phyloP scores from a whole-genome alignment of 495 filamentous ascomycete species.

The Apiosordaria backusii region DNA sequence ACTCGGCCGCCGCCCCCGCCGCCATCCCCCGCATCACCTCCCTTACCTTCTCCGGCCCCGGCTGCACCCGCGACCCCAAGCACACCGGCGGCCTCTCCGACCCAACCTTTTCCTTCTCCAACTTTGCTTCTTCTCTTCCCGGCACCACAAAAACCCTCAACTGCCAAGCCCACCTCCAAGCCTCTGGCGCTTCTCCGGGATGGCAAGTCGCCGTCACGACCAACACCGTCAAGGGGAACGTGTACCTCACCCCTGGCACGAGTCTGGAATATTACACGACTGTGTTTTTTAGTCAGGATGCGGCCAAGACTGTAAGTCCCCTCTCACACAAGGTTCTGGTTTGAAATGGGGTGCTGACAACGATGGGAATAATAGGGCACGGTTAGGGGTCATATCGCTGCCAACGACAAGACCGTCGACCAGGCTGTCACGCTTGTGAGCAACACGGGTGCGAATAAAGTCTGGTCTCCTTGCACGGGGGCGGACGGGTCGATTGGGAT shows the following conservation, averaged over 20 bases:
- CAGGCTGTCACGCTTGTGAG: slow-evolving; percentile 31
- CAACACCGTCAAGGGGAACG: slow-evolving; percentile 34
- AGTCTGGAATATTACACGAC: slow-evolving; percentile 37
- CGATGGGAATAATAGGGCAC: slow-evolving; percentile 18
- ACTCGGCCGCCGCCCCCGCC: slow-evolving; percentile 21
- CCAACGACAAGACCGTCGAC: slow-evolving; percentile 29
- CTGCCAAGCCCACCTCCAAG: slow-evolving; percentile 42
- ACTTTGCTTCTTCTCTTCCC: slow-evolving; percentile 34
- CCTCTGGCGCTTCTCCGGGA: slow-evolving; percentile 33
- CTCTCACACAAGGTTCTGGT: background rate
- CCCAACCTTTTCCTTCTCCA: slow-evolving; percentile 32
- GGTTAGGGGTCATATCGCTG: slow-evolving; percentile 26
- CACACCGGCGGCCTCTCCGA: slow-evolving; percentile 35
- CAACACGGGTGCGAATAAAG: slow-evolving; percentile 26
- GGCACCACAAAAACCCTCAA: slow-evolving; percentile 32
- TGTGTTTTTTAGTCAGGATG: slow-evolving; percentile 41
- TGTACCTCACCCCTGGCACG: slow-evolving; percentile 34
- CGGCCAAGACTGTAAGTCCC: slow-evolving; percentile 34
- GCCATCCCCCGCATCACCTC: slow-evolving; percentile 30
- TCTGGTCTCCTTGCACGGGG: slow-evolving; percentile 41
- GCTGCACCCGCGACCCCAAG: slow-evolving; percentile 35
- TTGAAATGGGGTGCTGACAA: background rate
- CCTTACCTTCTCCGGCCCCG: slow-evolving; percentile 39
- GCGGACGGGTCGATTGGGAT: slow-evolving; percentile 36
- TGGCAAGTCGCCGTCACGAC: slow-evolving; percentile 42